These are phyloP conservation scores for Hibiscus tridactylites DNA, from an alignment of 345 rosid species.

Conservation along the genomic window DNA sequence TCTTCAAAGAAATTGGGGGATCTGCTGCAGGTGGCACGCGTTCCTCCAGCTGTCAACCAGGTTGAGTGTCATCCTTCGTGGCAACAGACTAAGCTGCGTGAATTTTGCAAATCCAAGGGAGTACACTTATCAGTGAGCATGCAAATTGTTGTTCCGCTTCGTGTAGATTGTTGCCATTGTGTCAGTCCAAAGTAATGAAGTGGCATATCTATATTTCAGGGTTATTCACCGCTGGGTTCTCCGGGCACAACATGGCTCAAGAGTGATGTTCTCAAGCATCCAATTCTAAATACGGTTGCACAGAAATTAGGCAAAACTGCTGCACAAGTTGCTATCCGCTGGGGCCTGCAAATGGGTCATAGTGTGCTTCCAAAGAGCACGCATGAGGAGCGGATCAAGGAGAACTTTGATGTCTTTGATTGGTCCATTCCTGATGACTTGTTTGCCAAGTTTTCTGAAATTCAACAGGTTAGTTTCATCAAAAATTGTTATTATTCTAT, in stretches of 20 bases:
- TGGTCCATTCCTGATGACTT: neutral
- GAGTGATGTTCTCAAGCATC: constrained; percentile 55
- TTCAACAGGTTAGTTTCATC: neutral
- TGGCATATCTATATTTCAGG: constrained; percentile 28
- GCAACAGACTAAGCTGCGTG: constrained; percentile 59
- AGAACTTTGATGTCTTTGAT: neutral
- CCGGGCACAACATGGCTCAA: constrained; percentile 60
- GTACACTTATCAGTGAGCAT: constrained; percentile 66
- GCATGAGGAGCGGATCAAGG: neutral
- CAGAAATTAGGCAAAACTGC: constrained; percentile 44
- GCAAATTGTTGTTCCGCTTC: neutral
- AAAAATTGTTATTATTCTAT: neutral
- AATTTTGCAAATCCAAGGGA: constrained; percentile 61
- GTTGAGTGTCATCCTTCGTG: constrained; percentile 81
- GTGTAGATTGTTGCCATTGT: neutral
- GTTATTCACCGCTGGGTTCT: constrained; percentile 79
- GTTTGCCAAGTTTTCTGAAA: neutral
- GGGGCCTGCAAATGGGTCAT: neutral
- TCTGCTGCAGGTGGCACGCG: constrained; percentile 49
- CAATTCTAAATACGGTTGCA: constrained; percentile 35
- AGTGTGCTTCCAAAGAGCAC: neutral
- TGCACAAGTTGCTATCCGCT: neutral
- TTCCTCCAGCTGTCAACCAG: constrained; percentile 79
- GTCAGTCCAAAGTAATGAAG: neutral
- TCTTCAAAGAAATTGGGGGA: constrained; percentile 68